These are phyloP conservation scores for Prunus persica DNA, from an alignment of 306 rosid species.

Conservation along the genomic window DNA sequence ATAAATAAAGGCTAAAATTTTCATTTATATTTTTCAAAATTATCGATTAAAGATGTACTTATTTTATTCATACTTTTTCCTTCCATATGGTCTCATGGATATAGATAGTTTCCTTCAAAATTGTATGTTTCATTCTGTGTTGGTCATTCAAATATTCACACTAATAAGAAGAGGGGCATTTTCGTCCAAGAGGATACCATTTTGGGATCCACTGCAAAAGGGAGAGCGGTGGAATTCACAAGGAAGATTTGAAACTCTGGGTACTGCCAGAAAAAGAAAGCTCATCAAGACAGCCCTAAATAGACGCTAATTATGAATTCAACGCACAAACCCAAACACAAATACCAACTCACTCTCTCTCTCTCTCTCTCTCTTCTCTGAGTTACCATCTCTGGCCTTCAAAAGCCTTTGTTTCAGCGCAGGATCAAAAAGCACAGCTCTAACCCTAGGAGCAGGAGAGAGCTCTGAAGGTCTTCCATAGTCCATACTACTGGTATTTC, in stretches of 20 bases:
- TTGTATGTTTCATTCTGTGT: too few species aligned
- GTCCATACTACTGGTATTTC: background rate
- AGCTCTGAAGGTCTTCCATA: too few species aligned
- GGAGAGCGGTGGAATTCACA: constrained; percentile 65
- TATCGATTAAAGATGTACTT: too few species aligned
- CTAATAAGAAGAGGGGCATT: background rate
- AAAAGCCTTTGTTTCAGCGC: background rate
- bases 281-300: background rate
- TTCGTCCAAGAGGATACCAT: constrained; percentile 1
- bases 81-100: too few species aligned
- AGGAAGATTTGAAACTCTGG: constrained; percentile 42
- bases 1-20: too few species aligned
- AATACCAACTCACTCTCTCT: background rate
- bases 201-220: constrained; percentile 28
- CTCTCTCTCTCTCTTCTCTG: background rate
- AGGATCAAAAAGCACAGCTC: background rate
- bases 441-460: background rate
- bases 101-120: too few species aligned
- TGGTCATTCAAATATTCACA: too few species aligned
- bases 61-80: too few species aligned
- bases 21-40: too few species aligned
- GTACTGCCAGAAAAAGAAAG: constrained; percentile 5
- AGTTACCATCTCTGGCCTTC: background rate
- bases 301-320: background rate
- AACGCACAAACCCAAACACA: background rate